Base-by-base conservation (phyloP, 2,329 filamentous ascomycete genomes). In the Alternaria sp. region DNA sequence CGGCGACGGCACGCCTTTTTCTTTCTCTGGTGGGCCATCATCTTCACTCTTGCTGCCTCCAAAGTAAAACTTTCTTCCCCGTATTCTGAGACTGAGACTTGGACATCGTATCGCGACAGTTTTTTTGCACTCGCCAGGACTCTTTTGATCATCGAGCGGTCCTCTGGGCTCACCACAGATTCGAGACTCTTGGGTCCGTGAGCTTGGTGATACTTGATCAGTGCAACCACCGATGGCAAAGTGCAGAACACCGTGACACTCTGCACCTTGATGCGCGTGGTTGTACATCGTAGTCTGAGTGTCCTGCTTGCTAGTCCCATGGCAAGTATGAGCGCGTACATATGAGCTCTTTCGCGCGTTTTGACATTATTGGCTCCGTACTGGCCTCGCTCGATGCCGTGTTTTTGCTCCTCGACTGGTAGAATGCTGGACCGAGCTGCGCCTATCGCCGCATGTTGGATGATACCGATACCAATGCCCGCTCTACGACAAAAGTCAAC, bases 391-490 rank as follows among this genome's bases (percentile, higher is more conserved):
- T 62, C 30, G 28, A 58, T 48, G 52, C 56, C 46, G 54, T 62
- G 40, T 49, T 59, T 61, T 10, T 46, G 58, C 46, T 64, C 38
- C 48, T 54, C 45, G 10, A 25, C 46, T 49, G 40, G 55, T 60
- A 64, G 28, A 38, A 38, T 57, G 52, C 18, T 34, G 44, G 36
- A 27, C 52, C 32, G n/a, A 18, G 62, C 45, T 59, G 55, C 30
- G 52, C 34, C 43, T 64, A 43, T 61, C 28, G 48, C 16, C 25
- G 62, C 54, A 52, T 55, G 36, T 59, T 62, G 54, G 45, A 57
- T 55, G 53, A 62, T 65, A 45, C 62, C 53, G 45, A 64, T 60
- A 36, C 62, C 62, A 44, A 62, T 41, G 38, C 62, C 62, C 41
- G 51, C 18, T 8, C 34, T 56, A 20, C 25, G 55, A 22, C 40